Conservation (phyloP, 2,329 filamentous ascomycete genomes). For the Diaporthe destruens region DNA sequence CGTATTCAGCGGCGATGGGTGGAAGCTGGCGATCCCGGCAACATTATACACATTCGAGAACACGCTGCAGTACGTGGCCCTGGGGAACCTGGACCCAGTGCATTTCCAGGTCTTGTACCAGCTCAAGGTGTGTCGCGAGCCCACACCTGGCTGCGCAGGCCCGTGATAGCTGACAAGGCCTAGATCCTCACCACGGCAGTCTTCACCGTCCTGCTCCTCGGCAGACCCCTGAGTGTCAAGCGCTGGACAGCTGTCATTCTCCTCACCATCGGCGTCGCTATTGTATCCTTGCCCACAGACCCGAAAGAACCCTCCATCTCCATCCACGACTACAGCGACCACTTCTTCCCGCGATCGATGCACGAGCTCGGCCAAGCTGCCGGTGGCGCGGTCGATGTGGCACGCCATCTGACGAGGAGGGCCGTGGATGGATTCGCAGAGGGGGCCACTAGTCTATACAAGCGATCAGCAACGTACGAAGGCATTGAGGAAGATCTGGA, state of each 20-base stretch:
- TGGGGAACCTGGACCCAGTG: conserved; percentile 91
- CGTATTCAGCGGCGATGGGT: conserved; percentile 91
- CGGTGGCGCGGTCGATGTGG: conserved; percentile 62
- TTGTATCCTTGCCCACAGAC: conserved; percentile 82
- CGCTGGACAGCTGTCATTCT: conserved; percentile 86
- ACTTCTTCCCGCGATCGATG: conserved; percentile 82
- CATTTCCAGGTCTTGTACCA: conserved; percentile 96
- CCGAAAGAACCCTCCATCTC: conserved; percentile 66
- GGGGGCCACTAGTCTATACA: conserved; percentile 60
- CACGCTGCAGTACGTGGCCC: conserved; percentile 90
- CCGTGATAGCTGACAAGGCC: conserved; percentile 32
- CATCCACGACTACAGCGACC: conserved; percentile 72
- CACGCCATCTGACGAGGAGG: conserved; percentile 64
- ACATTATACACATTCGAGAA: conserved; percentile 92
- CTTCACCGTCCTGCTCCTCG: conserved; percentile 84
- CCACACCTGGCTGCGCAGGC: neutral
- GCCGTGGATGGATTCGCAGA: conserved; percentile 55
- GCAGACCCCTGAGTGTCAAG: conserved; percentile 75
- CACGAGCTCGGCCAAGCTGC: conserved; percentile 79
- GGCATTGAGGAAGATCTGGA: conserved; percentile 80
- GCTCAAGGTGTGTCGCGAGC: conserved; percentile 72
- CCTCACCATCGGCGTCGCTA: conserved; percentile 83
- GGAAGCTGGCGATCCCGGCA: conserved; percentile 93
- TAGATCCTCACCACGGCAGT: conserved; percentile 88
- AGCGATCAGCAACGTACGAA: conserved; percentile 89